Evolutionary conservation across 2,329 filamentous ascomycete genomes (phyloP).

Genomic region (Penicillium brasilianum): DNA sequence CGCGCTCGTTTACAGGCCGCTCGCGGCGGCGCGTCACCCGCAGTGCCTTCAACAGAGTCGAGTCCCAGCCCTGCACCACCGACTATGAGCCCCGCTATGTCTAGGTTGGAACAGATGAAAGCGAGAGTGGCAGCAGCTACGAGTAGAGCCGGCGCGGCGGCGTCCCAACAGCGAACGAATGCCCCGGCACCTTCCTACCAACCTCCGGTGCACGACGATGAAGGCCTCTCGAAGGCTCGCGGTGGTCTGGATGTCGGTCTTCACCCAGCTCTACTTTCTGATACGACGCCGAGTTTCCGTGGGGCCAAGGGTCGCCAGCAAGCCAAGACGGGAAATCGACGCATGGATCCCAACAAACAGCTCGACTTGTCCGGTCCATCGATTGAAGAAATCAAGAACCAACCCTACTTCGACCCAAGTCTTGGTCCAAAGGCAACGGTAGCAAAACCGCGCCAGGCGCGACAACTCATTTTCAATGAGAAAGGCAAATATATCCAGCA

Average conservation of each 20-base stretch:
- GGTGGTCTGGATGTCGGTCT: constrained; percentile 77
- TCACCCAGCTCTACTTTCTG: constrained; percentile 72
- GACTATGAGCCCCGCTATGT: constrained; percentile 55
- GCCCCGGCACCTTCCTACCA: constrained; percentile 44
- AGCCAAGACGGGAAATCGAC: constrained; percentile 61
- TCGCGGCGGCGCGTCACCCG: constrained; percentile 38
- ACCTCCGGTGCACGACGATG: constrained; percentile 55
- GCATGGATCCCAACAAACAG: constrained; percentile 45
- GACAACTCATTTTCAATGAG: constrained; percentile 85
- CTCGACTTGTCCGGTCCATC: constrained; percentile 64
- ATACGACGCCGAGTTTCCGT: constrained; percentile 52
- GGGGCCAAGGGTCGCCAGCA: constrained; percentile 50
- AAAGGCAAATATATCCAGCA: constrained; percentile 98
- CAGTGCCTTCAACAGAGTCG: constrained; percentile 33
- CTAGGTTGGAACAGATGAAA: constrained; percentile 77
- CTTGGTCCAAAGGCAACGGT: constrained; percentile 63
- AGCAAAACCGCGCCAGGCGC: constrained; percentile 69
- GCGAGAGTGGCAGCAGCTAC: constrained; percentile 80
- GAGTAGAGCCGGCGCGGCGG: constrained; percentile 48
- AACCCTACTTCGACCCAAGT: constrained; percentile 82
- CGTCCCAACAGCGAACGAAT: constrained; percentile 53
- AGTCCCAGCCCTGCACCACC: constrained; percentile 45
- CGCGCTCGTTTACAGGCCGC: constrained; percentile 52
- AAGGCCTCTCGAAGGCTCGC: constrained; percentile 55
- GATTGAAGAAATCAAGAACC: constrained; percentile 65